phyloP scores from a whole-genome alignment of 306 rosid species.

The Gastrolobium bilobum region DNA sequence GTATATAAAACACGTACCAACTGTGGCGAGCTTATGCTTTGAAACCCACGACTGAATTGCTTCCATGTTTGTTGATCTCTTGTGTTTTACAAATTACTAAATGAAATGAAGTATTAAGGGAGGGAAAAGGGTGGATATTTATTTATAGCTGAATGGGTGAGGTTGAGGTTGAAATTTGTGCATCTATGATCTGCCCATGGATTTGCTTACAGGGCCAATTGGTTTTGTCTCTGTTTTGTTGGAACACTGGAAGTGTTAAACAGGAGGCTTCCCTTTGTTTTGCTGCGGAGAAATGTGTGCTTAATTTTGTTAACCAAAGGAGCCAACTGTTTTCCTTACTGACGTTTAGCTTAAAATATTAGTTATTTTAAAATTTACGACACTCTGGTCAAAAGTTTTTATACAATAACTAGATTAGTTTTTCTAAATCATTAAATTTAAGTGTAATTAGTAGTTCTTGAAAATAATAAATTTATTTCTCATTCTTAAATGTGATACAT shows the following conservation, averaged over 20 bases:
- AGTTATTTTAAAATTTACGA: too few species aligned
- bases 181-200: slow-evolving; percentile 56
- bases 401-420: too few species aligned
- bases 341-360: not conserved
- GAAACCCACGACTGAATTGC: slow-evolving; percentile 79
- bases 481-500: too few species aligned
- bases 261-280: slow-evolving; percentile 53
- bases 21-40: slow-evolving; percentile 76
- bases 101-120: not conserved
- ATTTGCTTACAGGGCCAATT: slow-evolving; percentile 35
- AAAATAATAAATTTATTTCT: too few species aligned
- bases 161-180: slow-evolving; percentile 10
- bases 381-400: too few species aligned
- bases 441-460: too few species aligned
- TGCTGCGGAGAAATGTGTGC: not conserved
- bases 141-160: slow-evolving; percentile 45
- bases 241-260: slow-evolving; percentile 59
- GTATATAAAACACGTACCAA: slow-evolving; percentile 53
- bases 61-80: slow-evolving; percentile 57
- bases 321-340: not conserved
- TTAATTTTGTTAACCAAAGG: not conserved
- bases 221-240: slow-evolving; percentile 23
- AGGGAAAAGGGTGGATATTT: slow-evolving; percentile 36
- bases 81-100: not conserved
- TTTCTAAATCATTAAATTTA: too few species aligned